Evolutionary conservation across 225 moss, liverwort and hornwort species (phyloP), one percentile per base, ranked within the genome.

Genomic region (Pleurozium schreberi): DNA sequence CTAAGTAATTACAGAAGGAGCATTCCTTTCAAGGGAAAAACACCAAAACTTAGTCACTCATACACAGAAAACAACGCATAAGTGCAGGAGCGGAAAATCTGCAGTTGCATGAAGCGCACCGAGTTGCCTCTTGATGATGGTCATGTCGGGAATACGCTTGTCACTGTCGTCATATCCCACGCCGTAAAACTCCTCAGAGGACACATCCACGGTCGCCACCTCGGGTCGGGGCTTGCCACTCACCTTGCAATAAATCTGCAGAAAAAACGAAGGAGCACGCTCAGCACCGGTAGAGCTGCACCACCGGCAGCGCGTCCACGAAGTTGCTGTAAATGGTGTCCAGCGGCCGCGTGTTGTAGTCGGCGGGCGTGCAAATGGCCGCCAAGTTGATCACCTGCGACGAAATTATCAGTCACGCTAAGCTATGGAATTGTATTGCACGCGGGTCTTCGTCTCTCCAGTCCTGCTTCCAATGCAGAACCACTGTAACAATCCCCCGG

Each of bases 251-350:
- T 92, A 93, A 26, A 88, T 83, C 88, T 88, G 22, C 17, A 1
- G 1, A 21, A 22, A 14, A 6, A 61, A 62, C 62, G 13, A 64
- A 40, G 10, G 4, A 18, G 19, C 27, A 14, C 7, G 38, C 26
- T 22, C 28, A 69, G 34, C 69, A 38, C 25, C 36, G 18, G 5
- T 5, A 4, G 7, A 8, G 89, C 75, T 91, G 93, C 69, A 95
- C 93, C 80, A 95, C 93, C 52, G 95, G 93, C 70, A 95, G 88
- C 69, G 95, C 95, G 84, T 95, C 95, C 59, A 92, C 91, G 80
- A 95, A 95, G 85, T 95, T 95, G 90, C 93, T 95, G 92, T 95
- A 93, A 58, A 95, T 95, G 64, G 93, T 95, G 83, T 95, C 92
- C 65, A 95, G 82, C 28, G 95, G 95, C 28, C 95, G 88, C 52